Evolutionary conservation across 2,329 filamentous ascomycete species (phyloP).

Genomic region (Acephala macrosclerotiorum): DNA sequence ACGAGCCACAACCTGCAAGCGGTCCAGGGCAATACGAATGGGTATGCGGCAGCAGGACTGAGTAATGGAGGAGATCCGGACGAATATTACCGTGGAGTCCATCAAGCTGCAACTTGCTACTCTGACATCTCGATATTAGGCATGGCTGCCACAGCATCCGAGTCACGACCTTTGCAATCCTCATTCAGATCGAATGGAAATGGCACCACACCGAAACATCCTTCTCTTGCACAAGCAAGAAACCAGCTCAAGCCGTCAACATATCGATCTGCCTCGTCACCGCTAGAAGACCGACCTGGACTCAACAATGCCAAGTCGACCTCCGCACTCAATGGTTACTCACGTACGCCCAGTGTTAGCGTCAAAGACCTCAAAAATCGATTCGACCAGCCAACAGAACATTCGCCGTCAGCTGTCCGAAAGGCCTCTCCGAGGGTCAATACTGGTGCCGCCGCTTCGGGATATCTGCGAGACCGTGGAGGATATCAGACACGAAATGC

Average conservation of each 20-base stretch:
- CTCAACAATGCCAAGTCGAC: constrained; percentile 36
- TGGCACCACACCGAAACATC: constrained; percentile 57
- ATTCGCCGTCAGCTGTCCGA: constrained; percentile 47
- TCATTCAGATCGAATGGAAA: constrained; percentile 58
- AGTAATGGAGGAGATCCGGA: constrained; percentile 47
- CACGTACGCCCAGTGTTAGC: constrained; percentile 70
- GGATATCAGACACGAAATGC: constrained; percentile 41
- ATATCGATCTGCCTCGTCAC: constrained; percentile 63
- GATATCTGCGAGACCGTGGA: constrained; percentile 38
- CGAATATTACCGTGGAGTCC: constrained; percentile 55
- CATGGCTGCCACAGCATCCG: constrained; percentile 45
- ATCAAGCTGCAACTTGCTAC: constrained; percentile 36
- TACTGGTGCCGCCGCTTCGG: constrained; percentile 31
- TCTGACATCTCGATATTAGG: constrained; percentile 31
- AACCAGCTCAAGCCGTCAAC: constrained; percentile 50
- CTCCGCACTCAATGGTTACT: constrained; percentile 36
- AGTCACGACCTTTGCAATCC: constrained; percentile 50
- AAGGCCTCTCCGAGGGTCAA: constrained; percentile 32
- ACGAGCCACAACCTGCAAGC: constrained; percentile 40
- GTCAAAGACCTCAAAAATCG: constrained; percentile 82
- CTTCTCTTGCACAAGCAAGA: constrained; percentile 49
- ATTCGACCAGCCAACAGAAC: constrained; percentile 69
- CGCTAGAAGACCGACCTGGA: constrained; percentile 50
- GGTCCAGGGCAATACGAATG: constrained; percentile 32
- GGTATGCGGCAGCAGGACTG: constrained; percentile 30